Base-by-base conservation (phyloP, 208 protist genomes). In the Crithidia acanthocephali region DNA sequence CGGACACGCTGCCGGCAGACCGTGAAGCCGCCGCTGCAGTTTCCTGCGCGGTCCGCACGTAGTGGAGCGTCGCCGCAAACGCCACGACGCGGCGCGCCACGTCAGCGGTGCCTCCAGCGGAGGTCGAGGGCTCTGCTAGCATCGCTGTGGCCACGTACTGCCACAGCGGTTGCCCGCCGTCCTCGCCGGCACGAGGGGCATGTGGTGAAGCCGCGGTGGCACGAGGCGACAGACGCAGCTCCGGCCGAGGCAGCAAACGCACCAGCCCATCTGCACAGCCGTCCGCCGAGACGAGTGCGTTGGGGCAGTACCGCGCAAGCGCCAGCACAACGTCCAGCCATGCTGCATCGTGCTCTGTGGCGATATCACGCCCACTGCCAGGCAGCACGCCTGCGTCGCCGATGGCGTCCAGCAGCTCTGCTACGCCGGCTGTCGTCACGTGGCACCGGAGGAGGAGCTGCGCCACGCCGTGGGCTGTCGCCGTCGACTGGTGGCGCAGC, bases 261-360 rank as follows among this genome's bases (percentile, higher is more conserved):
- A 33, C 10, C 6, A 77, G 50, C 20, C 72, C 72, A 22, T 77
- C 72, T 2, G 72, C 63, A 40, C 18, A 51, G 9, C 62, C 57
- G 18, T 25, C 33, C n/a, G 57, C 0, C 9, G 64, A 71, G 35
- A 72, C 58, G 13, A 77, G 59, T 18, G 72, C 72, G 20, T 47
- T 52, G 5, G 72, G 72, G 37, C 48, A 59, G 42, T 66, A 53
- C 23, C 42, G 30, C 40, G 22, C 27, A 15, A 77, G 57, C 25
- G 35, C 45, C 48, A 71, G 40, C 35, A 66, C 50, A n/a, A 67
- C 57, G 0, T 63, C 28, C 64, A 72, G 44, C 72, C 72, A 77
- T 22, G 22, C 30, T 55, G 44, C 27, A 23, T 33, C 45, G 30
- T 58, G 51, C 27, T 33, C 25, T 11, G 67, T 28, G 35, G 33